A percentile compares a stretch with the other conserved stretches of the same genome.
phyloP scores from a whole-genome alignment of 768 basidiomycete genomes.

The Tulasnella sp. region DNA sequence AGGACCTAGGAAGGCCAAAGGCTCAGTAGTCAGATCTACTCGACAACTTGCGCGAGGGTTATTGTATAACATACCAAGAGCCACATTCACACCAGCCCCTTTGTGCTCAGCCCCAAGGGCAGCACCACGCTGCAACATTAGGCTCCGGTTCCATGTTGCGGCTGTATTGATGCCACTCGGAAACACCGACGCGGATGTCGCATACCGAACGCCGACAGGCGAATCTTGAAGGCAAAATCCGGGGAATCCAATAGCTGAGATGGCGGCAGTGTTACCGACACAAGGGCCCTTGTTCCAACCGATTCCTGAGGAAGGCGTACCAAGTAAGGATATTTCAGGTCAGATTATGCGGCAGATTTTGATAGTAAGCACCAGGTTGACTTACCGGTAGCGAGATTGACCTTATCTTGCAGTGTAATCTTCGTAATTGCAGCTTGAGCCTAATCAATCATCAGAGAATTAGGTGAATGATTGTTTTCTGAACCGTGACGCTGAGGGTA shows the following conservation, averaged over 20 bases:
- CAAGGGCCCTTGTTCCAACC: conserved; percentile 19
- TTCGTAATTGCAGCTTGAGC: conserved; percentile 40
- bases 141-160: conserved; percentile 42
- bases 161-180: conserved; percentile 45
- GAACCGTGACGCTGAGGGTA: too few species aligned
- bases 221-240: conserved; percentile 43
- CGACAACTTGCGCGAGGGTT: neutral
- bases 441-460: conserved; percentile 24
- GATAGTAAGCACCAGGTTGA: too few species aligned
- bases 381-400: conserved; percentile 44
- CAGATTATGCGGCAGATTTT: too few species aligned
- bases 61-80: conserved; percentile 16
- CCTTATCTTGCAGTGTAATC: conserved; percentile 46
- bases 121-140: conserved; percentile 46
- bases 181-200: conserved; percentile 38
- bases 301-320: neutral
- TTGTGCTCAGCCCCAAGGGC: conserved; percentile 52
- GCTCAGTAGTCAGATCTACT: neutral
- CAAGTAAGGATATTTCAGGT: too few species aligned
- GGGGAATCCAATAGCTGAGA: conserved; percentile 37
- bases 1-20: neutral
- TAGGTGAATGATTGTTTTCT: too few species aligned
- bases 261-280: conserved; percentile 41
- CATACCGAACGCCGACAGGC: conserved; percentile 41
- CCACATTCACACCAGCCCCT: conserved; percentile 46